These are phyloP conservation scores for Wickerhamomyces canadensis DNA, from an alignment of 805 yeast species.

Conservation along the genomic window DNA sequence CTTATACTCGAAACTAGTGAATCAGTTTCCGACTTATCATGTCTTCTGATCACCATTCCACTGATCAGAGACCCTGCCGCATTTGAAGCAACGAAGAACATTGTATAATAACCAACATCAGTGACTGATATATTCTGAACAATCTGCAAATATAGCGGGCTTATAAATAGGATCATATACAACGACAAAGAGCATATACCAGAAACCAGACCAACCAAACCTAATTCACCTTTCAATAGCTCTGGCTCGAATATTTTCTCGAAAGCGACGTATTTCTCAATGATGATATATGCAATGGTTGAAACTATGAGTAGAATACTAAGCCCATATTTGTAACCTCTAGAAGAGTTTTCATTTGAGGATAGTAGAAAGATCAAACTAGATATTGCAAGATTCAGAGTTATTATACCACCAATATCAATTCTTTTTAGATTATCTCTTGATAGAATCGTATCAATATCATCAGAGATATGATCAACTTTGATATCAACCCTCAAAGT, in stretches of 20 bases:
- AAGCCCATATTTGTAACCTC: constrained; percentile 8
- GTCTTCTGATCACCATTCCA: constrained; percentile 28
- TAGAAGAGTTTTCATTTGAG: constrained; percentile 15
- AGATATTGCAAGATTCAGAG: constrained; percentile 29
- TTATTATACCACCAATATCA: constrained; percentile 37
- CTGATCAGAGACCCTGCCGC: constrained; percentile 35
- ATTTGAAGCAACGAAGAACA: constrained; percentile 34
- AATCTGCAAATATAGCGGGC: constrained; percentile 40
- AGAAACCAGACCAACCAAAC: constrained; percentile 31
- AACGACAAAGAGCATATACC: constrained; percentile 32
- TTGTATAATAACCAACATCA: constrained; percentile 34
- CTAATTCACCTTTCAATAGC: constrained; percentile 33
- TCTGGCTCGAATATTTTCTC: constrained; percentile 37
- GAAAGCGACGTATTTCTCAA: constrained; percentile 32
- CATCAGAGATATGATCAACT: constrained; percentile 24
- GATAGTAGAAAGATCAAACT: constrained; percentile 31
- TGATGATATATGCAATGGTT: constrained; percentile 21
- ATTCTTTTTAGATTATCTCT: constrained; percentile 30
- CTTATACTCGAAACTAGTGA: constrained; percentile 20
- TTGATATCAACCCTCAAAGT: constrained; percentile 28
- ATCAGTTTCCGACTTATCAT: constrained; percentile 16
- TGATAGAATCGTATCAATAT: constrained; percentile 24
- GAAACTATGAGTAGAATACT: constrained; percentile 11
- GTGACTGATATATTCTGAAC: constrained; percentile 34
- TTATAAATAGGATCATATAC: constrained; percentile 30